Evolutionary conservation across 2,329 filamentous ascomycete genomes (phyloP).

Genomic region (Chaetomiaceae sp.): DNA sequence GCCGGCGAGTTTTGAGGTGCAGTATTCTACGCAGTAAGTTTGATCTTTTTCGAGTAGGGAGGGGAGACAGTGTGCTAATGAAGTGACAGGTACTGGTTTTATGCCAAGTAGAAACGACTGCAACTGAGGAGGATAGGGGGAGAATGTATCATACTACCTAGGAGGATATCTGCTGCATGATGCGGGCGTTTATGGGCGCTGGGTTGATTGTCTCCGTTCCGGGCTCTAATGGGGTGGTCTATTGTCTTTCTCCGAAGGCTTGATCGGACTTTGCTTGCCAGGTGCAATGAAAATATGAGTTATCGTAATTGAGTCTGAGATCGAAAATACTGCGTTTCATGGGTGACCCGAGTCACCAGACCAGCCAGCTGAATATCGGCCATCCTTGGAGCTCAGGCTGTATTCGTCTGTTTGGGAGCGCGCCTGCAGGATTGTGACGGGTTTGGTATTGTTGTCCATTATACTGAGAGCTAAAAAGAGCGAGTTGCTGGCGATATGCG

Average conservation of each 20-base stretch:
- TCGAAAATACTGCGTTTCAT: too few relatives aligned
- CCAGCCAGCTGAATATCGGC: too few relatives aligned
- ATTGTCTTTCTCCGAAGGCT: not conserved
- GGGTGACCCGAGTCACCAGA: too few relatives aligned
- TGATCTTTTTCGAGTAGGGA: not conserved
- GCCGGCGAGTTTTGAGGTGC: constrained; percentile 60
- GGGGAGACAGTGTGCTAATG: constrained; percentile 5
- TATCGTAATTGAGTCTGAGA: not conserved
- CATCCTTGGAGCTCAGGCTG: too few relatives aligned
- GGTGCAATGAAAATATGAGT: constrained; percentile 10
- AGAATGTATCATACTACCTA: not conserved
- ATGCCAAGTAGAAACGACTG: constrained; percentile 10
- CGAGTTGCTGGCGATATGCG: too few relatives aligned
- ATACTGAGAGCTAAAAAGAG: too few relatives aligned
- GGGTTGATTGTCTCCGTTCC: not conserved
- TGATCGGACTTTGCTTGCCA: constrained; percentile 7
- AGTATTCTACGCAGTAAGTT: constrained; percentile 82
- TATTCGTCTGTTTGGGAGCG: too few relatives aligned
- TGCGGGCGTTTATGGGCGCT: constrained; percentile 8
- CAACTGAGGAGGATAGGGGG: not conserved
- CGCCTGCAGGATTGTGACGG: too few relatives aligned
- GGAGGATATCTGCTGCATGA: constrained; percentile 1
- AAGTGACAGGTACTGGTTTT: constrained; percentile 21
- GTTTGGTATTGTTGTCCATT: too few relatives aligned
- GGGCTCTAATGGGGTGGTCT: too few relatives aligned